Evolutionary conservation across 768 basidiomycete genomes (phyloP), one percentile per base, ranked within the genome.

Genomic region (Multifurca ochricompacta): DNA sequence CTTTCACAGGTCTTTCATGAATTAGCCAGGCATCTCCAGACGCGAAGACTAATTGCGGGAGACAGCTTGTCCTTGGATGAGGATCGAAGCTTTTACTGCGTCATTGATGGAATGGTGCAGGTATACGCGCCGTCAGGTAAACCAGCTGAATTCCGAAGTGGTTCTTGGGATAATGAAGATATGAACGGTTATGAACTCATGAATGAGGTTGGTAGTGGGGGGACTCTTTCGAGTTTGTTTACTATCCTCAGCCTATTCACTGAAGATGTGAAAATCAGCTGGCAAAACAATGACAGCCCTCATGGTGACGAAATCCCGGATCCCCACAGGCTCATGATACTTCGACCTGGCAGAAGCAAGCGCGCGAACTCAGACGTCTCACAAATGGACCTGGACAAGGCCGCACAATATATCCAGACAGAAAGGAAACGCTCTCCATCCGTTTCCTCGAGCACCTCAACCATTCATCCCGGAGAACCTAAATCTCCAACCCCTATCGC

Each of bases 181-280:
- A 87, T 90, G 80, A 95, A 96, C 59, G 94, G 95, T 2, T 97
- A 93, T 69, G 92, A 98, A 65, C 74, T 98, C 6, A 77, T 99
- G 35, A 99, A 98, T 66, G 92, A 97, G 72, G 96, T 99, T 27
- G 85, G 91, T 46, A 89, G 85, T 30, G 95, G 96, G 4, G 96
- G 96, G 18, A 99, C 93, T 0, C 74, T 99, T 11, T 95, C 91
- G 23, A 94, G 91, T 64, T 75, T 98, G 36, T 99, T 99, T 72
- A 97, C 93, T 6, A 99, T 99, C 67, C 78, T 99, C 44, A 87
- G 87, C 59, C 79, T 99, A 43, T 98, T 99, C 72, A 99, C 96
- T 5, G 95, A 97, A 69, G 83, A 92, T 65, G 82, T 92, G 58
- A 85, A 87, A 67, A 82, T 91, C 67, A 87, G 88, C 59, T 98